Evolutionary conservation across 139 green algal genomes (phyloP), one percentile per base, ranked within the genome.

Genomic region (Gonium pectorale): DNA sequence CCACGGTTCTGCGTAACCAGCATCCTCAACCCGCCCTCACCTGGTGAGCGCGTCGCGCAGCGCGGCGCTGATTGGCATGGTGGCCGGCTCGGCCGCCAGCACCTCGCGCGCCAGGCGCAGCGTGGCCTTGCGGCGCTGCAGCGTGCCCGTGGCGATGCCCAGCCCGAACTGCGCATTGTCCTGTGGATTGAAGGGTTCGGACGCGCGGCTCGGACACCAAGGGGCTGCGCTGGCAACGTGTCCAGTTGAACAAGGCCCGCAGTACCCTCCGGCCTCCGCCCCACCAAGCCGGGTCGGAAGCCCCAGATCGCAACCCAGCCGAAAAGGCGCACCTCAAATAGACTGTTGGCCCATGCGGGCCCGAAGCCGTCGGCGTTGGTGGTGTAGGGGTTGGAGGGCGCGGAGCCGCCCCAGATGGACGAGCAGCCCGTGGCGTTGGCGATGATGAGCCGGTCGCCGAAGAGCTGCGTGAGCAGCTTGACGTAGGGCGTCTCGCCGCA

Each of bases 361-460:
- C 91, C 91, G 35, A 49, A 80, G 69, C 91, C 91, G 24, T 89
- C 70, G 8, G 52, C 49, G 80, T 90, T 89, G 77, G 63, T 80
- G 59, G 89, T 94, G 89, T 92, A 94, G 67, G 91, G 91, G 87
- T 92, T 94, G 67, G 89, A 79, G 22, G 89, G 87, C 8, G 89
- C 91, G 26, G 77, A 89, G 81, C 91, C 91, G 38, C 91, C 91
- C 91, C 91, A 94, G 82, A 94, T 94, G 87, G 44, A 82, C 59
- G 37, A 80, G 89, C 89, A 94, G 81, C 91, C 91, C 0, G 91
- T 94, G 72, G 91, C 91, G 72, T 94, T 94, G 87, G 91, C 91
- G 21, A 94, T 86, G 38, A 94, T 63, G 60, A 93, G 81, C 81
- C 89, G 87, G 51, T 90, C 85, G 72, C 91, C 91, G 83, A 93